These are phyloP conservation scores for Blumeria graminis DNA, from an alignment of 2,329 filamentous ascomycete species.

Conservation along the genomic window DNA sequence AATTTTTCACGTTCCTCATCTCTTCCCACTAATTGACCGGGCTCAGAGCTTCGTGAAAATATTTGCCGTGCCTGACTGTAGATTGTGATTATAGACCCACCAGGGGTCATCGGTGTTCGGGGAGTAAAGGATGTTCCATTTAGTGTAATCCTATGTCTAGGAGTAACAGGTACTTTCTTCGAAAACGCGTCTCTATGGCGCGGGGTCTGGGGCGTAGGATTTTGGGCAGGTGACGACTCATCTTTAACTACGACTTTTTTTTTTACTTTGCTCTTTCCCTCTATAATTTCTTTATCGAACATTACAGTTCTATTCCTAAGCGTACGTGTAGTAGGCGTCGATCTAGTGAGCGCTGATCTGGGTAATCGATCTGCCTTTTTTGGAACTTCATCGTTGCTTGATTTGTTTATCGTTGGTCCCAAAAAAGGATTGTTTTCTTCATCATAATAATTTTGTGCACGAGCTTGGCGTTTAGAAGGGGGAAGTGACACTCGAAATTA, in stretches of 20 bases:
- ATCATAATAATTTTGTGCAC: slow-evolving; percentile 25
- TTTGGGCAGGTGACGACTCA: slow-evolving; percentile 20
- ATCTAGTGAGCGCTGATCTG: slow-evolving; percentile 12
- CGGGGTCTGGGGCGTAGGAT: slow-evolving; percentile 48
- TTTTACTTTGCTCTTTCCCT: background rate
- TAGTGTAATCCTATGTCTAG: slow-evolving; percentile 61
- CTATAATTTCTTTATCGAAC: background rate
- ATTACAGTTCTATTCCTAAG: slow-evolving; percentile 3
- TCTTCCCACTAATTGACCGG: slow-evolving; percentile 14
- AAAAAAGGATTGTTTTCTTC: slow-evolving; percentile 41
- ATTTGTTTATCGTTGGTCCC: slow-evolving; percentile 14
- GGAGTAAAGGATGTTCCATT: slow-evolving; percentile 53
- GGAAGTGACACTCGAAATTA: slow-evolving; percentile 8
- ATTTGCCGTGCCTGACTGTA: slow-evolving; percentile 74
- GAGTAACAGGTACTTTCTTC: slow-evolving; percentile 46
- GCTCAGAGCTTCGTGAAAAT: slow-evolving; percentile 38
- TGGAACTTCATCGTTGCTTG: slow-evolving; percentile 17
- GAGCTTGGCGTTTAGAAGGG: slow-evolving; percentile 23
- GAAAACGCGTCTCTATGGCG: slow-evolving; percentile 58
- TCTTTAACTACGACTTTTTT: slow-evolving; percentile 20
- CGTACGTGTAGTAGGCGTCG: slow-evolving; percentile 5
- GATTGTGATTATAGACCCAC: slow-evolving; percentile 40
- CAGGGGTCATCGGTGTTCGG: slow-evolving; percentile 47
- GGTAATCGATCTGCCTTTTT: slow-evolving; percentile 20
- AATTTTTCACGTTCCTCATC: slow-evolving; percentile 36